These are phyloP conservation scores for Ogataea saltuana DNA, from an alignment of 805 yeast species.

Conservation along the genomic window DNA sequence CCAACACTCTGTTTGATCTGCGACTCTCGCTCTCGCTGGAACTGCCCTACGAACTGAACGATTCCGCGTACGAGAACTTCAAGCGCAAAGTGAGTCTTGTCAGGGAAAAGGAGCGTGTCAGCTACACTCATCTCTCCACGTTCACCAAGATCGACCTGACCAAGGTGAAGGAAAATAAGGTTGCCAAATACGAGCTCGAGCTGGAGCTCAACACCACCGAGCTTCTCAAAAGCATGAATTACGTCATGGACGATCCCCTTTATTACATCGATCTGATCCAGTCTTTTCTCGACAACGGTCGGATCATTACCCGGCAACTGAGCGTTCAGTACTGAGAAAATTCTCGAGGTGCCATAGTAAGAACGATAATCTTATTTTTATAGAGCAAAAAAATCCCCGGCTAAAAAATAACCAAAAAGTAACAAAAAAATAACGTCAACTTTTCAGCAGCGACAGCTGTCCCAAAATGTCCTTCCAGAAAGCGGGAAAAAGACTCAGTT, in stretches of 20 bases:
- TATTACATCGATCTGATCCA: constrained; percentile 48
- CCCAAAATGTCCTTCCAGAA: too few species aligned
- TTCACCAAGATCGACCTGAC: constrained; percentile 75
- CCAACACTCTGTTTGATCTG: constrained; percentile 75
- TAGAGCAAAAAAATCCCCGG: too few species aligned
- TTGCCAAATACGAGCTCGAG: constrained; percentile 36
- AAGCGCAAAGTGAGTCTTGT: constrained; percentile 49
- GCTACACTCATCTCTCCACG: constrained; percentile 74
- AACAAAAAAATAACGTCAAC: too few species aligned
- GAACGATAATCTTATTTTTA: too few species aligned
- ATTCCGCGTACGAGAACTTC: constrained; percentile 54
- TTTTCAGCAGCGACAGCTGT: too few species aligned
- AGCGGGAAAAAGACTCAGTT: too few species aligned
- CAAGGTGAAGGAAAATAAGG: constrained; percentile 44
- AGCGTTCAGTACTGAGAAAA: constrained; percentile 28
- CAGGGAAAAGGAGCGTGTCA: constrained; percentile 70
- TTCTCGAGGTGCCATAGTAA: too few species aligned
- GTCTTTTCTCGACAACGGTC: constrained; percentile 46
- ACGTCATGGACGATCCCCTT: constrained; percentile 38
- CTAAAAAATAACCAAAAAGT: too few species aligned
- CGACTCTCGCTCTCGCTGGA: constrained; percentile 77
- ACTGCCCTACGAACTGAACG: constrained; percentile 61
- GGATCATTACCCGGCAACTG: constrained; percentile 36
- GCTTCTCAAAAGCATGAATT: constrained; percentile 33
- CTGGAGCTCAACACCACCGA: constrained; percentile 37